Conservation (phyloP, 441 rosid species). For the Aleurites moluccanus region DNA sequence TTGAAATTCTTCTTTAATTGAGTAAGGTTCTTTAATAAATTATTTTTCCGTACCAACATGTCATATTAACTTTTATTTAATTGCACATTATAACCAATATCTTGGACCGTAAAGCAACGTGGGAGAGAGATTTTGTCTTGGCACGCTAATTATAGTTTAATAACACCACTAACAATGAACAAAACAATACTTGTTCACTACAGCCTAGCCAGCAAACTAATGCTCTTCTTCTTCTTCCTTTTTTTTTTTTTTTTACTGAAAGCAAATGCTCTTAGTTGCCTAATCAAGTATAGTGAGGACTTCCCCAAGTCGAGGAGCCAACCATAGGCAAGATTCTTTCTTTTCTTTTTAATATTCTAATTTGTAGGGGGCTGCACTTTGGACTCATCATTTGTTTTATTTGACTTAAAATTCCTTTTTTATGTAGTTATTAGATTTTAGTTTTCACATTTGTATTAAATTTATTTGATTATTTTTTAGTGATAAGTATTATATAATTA, state of each 20-base stretch:
- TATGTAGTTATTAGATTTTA: no score
- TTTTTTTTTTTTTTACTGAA: no score
- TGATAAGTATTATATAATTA: no score
- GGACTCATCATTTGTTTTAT: slow-evolving; percentile 15
- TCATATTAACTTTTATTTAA: no score
- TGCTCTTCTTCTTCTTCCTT: not conserved
- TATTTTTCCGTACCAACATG: no score
- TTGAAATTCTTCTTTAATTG: no score
- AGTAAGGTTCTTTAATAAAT: no score
- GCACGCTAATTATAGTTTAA: not conserved
- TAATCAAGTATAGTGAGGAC: no score
- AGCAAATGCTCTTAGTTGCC: no score
- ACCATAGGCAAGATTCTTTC: slow-evolving; percentile 16
- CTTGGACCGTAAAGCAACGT: slow-evolving; percentile 17
- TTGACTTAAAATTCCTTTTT: not conserved
- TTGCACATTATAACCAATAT: not conserved
- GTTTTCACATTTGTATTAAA: no score
- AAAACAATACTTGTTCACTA: slow-evolving; percentile 20
- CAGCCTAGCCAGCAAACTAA: slow-evolving; percentile 34
- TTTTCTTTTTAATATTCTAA: not conserved
- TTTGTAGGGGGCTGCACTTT: slow-evolving; percentile 10
- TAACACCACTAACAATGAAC: slow-evolving; percentile 4
- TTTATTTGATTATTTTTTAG: no score
- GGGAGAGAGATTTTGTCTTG: slow-evolving; percentile 6
- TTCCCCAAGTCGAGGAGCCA: slow-evolving; percentile 33